Evolutionary conservation across 106 monocot genomes (phyloP), one percentile per base, ranked within the genome.

Genomic region (Dendrobium nobile): DNA sequence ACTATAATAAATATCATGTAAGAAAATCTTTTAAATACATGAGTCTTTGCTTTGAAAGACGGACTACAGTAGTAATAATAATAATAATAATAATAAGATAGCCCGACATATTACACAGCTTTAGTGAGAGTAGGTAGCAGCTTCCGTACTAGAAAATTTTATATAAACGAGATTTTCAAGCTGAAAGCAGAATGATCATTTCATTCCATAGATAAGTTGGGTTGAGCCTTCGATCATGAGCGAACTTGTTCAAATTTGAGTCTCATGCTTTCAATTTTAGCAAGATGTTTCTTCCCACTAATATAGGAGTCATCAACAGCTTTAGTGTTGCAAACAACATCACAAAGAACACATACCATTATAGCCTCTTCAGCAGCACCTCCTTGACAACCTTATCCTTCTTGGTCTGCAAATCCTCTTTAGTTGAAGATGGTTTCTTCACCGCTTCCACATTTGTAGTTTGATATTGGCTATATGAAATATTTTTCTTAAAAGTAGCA

Each of bases 291-390:
- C 68, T 82, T 72, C 0, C 92, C 86, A 9, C 67, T 73, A 41
- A 90, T 65, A 81, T 90, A 90, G 28, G 24, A 78, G 28, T 79
- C 55, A 28, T 84, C 87, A 4, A 90, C 95, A 13, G 51, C 72
- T 20, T 90, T 77, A 9, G 85, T 87, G 79, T 92, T 95, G 88
- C 92, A 90, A 10, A 90, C 95, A 11, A 95, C 77, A 41, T 95
- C 88, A 78, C 92, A 92, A 11, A 85, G 20, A 2, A 68, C 65
- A 82, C 92, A 95, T 5, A 83, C 51, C 78, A 41, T 87, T 41
- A 92, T 80, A 4, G 84, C 82, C 24, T 80, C 87, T 65, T 48
- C 83, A 24, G 78, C 26, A 9, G 88, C 83, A n/a, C 91, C 91
- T 37, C 79, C 72, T 54, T 84, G 54, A 95, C 79, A 33, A 92